Conservation (phyloP, 768 basidiomycete genomes). For the Termitomyces sp. region DNA sequence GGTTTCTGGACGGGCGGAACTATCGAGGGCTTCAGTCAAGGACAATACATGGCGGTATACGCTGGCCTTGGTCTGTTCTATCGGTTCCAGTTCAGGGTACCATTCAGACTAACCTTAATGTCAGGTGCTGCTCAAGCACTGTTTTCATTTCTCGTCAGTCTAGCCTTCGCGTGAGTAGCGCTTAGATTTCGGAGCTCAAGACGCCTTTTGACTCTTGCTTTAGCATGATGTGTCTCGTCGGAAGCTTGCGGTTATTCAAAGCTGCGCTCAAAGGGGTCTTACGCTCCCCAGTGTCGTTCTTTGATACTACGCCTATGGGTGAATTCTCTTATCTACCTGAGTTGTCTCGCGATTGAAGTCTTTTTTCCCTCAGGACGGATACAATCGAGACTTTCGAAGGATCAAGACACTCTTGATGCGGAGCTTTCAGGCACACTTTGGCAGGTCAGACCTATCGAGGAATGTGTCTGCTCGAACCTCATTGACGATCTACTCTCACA, state of each 20-base stretch:
- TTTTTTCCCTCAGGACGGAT: slow-evolving; percentile 42
- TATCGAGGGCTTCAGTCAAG: slow-evolving; percentile 54
- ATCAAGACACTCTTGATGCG: slow-evolving; percentile 56
- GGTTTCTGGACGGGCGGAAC: slow-evolving; percentile 66
- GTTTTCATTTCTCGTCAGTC: slow-evolving; percentile 46
- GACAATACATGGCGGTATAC: slow-evolving; percentile 66
- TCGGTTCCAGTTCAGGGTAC: neutral
- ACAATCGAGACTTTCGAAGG: slow-evolving; percentile 55
- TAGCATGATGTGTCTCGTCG: slow-evolving; percentile 35
- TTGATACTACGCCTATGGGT: slow-evolving; percentile 73
- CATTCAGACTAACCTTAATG: neutral
- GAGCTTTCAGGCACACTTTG: slow-evolving; percentile 43
- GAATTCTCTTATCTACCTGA: slow-evolving; percentile 1
- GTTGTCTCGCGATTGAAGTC: neutral
- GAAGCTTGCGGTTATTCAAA: slow-evolving; percentile 51
- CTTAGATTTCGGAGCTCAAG: neutral
- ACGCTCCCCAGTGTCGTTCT: slow-evolving; percentile 61
- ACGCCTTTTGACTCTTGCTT: neutral
- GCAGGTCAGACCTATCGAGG: slow-evolving; percentile 29
- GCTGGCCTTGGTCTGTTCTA: slow-evolving; percentile 35
- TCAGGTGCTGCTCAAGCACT: slow-evolving; percentile 47
- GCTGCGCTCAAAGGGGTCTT: slow-evolving; percentile 54
- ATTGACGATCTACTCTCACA: neutral
- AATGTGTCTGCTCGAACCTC: neutral
- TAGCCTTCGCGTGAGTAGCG: slow-evolving; percentile 44